These are phyloP conservation scores for Microdochium paspali DNA, from an alignment of 2,329 filamentous ascomycete genomes.

Conservation along the genomic window DNA sequence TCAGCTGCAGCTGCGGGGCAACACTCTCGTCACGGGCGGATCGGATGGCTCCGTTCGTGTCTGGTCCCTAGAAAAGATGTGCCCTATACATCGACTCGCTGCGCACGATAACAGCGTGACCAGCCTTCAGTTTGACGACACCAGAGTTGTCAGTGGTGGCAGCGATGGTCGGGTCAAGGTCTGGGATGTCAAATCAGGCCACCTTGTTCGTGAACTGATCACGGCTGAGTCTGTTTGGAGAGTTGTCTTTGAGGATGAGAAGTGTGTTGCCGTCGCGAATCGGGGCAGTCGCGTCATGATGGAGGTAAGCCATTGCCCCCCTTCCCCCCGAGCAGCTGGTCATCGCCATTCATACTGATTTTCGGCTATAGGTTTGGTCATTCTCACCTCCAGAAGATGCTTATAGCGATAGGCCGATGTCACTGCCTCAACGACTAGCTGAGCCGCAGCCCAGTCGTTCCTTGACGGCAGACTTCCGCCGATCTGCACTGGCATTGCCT, in stretches of 20 bases:
- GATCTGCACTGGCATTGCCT: constrained; percentile 12
- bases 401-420: constrained; percentile 42
- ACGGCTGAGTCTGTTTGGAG: constrained; percentile 93
- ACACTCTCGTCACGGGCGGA: constrained; percentile 90
- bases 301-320: constrained; percentile 59
- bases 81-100: constrained; percentile 85
- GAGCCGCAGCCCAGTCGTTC: constrained; percentile 38
- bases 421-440: constrained; percentile 34
- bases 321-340: constrained; percentile 1
- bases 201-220: constrained; percentile 82
- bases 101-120: constrained; percentile 98
- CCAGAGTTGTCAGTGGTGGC: constrained; percentile 87
- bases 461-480: constrained; percentile 33
- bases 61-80: constrained; percentile 87
- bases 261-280: constrained; percentile 91
- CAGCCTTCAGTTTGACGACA: constrained; percentile 93
- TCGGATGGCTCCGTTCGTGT: constrained; percentile 94
- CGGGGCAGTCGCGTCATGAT: constrained; percentile 82
- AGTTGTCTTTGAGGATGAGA: constrained; percentile 96
- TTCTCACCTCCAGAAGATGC: constrained; percentile 79
- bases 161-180: constrained; percentile 98
- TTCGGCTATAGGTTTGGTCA: constrained; percentile 66
- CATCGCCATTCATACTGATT: constrained; percentile 18
- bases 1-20: constrained; percentile 89
- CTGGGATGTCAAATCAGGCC: constrained; percentile 90